Evolutionary conservation across 148 eudicot species (phyloP), one percentile per base, ranked within the genome.

Genomic region (Fagopyrum tataricum): DNA sequence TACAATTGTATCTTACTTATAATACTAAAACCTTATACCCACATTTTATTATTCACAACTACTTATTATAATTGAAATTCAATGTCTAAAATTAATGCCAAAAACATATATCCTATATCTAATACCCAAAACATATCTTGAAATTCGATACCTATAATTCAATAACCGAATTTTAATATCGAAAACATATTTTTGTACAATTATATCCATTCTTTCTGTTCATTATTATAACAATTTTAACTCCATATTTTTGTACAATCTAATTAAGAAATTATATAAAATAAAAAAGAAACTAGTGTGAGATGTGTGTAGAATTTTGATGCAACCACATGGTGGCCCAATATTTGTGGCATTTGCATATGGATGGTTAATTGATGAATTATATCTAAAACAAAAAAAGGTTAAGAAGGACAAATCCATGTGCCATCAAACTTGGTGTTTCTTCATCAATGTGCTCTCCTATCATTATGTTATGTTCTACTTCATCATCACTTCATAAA

Each of bases 361-460:
- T 59, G 66, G 66, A 59, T 59, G 17, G 39, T 24, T 59, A 59
- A 59, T 10, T 23, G 66, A 39, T 24, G 39, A 23, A 59, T 59
- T 59, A 59, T 59, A 59, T 59, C 39, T 10, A 59, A 59, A 24
- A 59, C 66, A 8, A 31, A 31, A n/a, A n/a, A 59, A 23, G 66
- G 39, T 59, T 59, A 24, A 15, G 15, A 15, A 59, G 17, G 66
- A 59, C 66, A 59, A 23, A 59, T 9, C 66, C 66, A 59, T 59
- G 66, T 59, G 66, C 66, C 39, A 59, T 59, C 13, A 23, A 59
- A 59, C 66, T 15, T 23, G 4, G 66, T 59, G 66, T 59, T 59
- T 20, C 12, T 59, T 11, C 26, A 24, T 59, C 66, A 59, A 59
- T 59, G 66, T 59, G 66, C 39, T 21, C 15, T 59, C 26, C 39